These are phyloP conservation scores for Lipomyces spencermartinsiae DNA, from an alignment of 805 yeast genomes.

Conservation along the genomic window DNA sequence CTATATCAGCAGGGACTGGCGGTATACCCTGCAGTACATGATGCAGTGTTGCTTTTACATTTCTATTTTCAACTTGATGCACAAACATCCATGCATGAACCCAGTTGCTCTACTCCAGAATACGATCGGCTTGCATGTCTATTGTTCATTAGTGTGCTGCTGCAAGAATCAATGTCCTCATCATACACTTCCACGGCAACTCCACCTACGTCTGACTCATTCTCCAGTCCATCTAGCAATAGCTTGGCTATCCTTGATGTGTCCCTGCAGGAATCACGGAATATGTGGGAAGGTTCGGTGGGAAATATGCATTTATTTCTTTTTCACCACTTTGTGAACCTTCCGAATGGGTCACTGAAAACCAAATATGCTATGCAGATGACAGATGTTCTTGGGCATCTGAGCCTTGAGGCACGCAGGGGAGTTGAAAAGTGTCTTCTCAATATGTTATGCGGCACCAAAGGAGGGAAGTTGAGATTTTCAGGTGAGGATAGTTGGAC, in stretches of 20 bases:
- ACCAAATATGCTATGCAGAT: neutral
- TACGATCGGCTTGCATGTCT: neutral
- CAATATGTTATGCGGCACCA: neutral
- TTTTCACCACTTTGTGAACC: neutral
- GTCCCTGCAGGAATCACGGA: neutral
- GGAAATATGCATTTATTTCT: neutral
- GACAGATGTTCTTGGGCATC: neutral
- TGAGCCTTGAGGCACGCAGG: neutral
- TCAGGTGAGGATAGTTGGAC: neutral
- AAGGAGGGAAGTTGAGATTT: neutral
- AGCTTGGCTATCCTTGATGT: neutral
- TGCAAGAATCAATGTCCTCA: neutral
- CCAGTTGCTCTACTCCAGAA: neutral
- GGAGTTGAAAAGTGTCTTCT: constrained; percentile 2
- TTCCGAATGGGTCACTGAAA: neutral
- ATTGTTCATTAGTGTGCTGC: neutral
- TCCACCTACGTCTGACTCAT: neutral
- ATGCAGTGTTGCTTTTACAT: neutral
- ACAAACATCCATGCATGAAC: neutral
- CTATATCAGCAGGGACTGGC: neutral
- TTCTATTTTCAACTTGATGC: neutral
- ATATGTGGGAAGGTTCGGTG: neutral
- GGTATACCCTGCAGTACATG: neutral
- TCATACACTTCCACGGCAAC: neutral
- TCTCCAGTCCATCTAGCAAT: neutral